Base-by-base conservation (phyloP, 2,329 filamentous ascomycete species). In the Ceratocystis diversiconidia region DNA sequence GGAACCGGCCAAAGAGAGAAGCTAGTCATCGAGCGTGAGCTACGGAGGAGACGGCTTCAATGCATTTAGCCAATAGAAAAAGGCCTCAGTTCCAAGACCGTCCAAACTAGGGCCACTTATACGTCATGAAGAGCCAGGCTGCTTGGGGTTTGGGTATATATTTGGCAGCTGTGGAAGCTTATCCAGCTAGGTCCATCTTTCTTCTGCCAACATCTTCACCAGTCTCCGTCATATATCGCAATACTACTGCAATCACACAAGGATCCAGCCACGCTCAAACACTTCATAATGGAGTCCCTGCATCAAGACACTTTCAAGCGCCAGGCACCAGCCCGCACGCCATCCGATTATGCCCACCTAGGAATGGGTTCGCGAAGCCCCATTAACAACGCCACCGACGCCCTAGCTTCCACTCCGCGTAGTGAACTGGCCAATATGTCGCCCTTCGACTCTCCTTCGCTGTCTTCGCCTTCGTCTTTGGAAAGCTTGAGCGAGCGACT, bases 221-320 rank as follows among this genome's bases (percentile, higher is more conserved):
- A 50, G n/a, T 1, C 46, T 55, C 10, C n/a, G 5, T 8, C 48
- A 4, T 8, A 22, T 5, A 52, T 8, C 8, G 5, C 46, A 48
- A n/a, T 7, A 22, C 46, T n/a, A 19, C 19, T 17, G 3, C 22
- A 28, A 10, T 52, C 3, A 52, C 48, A 22, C 8, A 32, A 5
- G 6, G n/a, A 32, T 8, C 17, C 17, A 8, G 30, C 15, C 17
- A 59, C 8, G 25, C 28, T 19, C 15, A 30, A 59, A 59, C n/a
- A 36, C 5, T 17, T 30, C 8, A 32, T 44, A 22, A 67, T 67
- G 63, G 63, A 67, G 46, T 52, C 59, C 15, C 44, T 67, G 19
- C 63, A 67, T n/a, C 46, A 67, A 63, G 63, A 67, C 60, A 65
- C 63, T 22, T 67, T 67, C 17, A 67, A 67, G 28, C 63, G 28